Percentiles rank a stretch among this genome's conserved stretches.
Evolutionary conservation across 352 stramenopile species (phyloP).

Genomic region (Poterioochromonas sp.): DNA sequence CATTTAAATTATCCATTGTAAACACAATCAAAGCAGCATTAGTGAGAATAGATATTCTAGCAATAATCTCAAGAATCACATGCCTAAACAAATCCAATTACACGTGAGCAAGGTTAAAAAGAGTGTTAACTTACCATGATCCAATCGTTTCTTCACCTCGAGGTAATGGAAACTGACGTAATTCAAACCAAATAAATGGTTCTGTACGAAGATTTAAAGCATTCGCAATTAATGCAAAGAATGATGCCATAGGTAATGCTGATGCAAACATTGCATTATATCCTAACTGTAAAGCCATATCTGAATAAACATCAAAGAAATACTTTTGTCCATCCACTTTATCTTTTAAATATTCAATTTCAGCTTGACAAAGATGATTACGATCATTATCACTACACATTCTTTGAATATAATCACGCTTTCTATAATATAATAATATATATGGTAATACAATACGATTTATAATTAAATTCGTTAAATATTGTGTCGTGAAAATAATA

Average conservation of each 20-base stretch:
- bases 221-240: constrained; percentile 63
- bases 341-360: not conserved
- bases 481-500: not conserved
- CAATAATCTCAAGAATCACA: not conserved
- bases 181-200: constrained; percentile 72
- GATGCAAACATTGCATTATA: not conserved
- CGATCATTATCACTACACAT: no score
- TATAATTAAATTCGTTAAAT: no score
- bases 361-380: not conserved
- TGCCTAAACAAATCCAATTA: no score
- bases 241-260: constrained; percentile 42
- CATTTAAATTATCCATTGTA: not conserved
- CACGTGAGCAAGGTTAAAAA: no score
- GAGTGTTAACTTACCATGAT: constrained; percentile 57
- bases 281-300: constrained; percentile 10
- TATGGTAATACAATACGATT: constrained; percentile 8
- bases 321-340: not conserved
- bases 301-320: not conserved
- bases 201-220: constrained; percentile 72
- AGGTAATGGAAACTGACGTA: constrained; percentile 46
- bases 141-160: constrained; percentile 70
- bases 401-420: not conserved
- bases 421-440: not conserved
- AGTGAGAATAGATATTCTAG: not conserved
- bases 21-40: constrained; percentile 22